Evolutionary conservation across 306 rosid genomes (phyloP), one percentile per base, ranked within the genome.

Genomic region (Vigna angularis): DNA sequence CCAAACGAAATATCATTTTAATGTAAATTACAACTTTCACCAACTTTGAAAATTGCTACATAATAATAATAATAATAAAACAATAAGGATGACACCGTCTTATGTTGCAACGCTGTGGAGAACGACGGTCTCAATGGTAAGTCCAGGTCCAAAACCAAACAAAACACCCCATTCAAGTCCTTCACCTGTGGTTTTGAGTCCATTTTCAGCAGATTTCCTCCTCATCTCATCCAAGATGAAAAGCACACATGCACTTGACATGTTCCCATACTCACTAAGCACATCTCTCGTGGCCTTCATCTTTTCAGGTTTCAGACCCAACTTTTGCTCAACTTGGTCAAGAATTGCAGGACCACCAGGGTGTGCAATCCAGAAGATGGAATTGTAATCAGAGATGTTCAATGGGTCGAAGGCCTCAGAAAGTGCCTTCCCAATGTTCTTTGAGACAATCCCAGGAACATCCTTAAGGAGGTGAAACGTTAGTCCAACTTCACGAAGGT

Each of bases 181-280:
- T 77, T 82, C 82, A 6, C 82, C 79, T 0, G 79, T 82, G 50
- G 82, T 82, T 48, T 78, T 80, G 0, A 79, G 82, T 67, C 93
- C 90, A 18, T 84, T 52, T 68, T 77, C 68, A 0, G 12, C 38
- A 0, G 92, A 90, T 66, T 78, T 85, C 78, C 18, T 87, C 62
- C 97, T 84, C 89, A 92, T 88, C 47, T 90, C 87, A 53, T 92
- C 89, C 78, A 90, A 67, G 53, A 92, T 87, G 64, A 92, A 92
- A 12, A 90, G 17, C 9, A 92, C 96, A 58, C 92, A 90, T 2
- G 97, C 97, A 61, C 97, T 90, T 9, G 96, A 86, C 97, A 90
- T 90, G 83, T 92, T 92, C 0, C 93, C 96, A 34, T 76, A 90
- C 7, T 88, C 90, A 5, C 89, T 85, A 1, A 90, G 85, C 11